Conservation (phyloP, 2,329 filamentous ascomycete genomes). For the Aspergillus persii region DNA sequence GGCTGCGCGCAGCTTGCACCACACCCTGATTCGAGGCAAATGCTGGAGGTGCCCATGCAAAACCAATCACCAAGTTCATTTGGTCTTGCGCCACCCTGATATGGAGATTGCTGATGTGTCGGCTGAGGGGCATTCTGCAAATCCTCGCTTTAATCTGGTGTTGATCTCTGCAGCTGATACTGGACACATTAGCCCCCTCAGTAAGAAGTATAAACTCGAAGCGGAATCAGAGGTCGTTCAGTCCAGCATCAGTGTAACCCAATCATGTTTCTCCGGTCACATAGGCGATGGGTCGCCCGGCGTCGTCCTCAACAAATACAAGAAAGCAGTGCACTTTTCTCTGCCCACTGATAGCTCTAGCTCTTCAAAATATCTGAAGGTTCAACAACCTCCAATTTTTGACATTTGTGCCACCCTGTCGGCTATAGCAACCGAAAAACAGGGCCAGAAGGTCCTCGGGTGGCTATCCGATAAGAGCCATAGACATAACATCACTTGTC, state of each 20-base stretch:
- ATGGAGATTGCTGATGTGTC: not conserved
- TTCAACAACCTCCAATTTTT: not conserved
- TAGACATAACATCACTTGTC: not conserved
- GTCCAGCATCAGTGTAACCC: not conserved
- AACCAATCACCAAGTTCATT: not conserved
- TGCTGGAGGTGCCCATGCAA: conserved; percentile 1
- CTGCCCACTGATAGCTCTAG: not conserved
- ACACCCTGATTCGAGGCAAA: not conserved
- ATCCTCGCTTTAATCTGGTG: not conserved
- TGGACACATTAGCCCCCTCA: not conserved
- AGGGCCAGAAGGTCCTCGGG: not conserved
- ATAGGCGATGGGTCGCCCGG: not conserved
- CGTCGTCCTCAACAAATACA: not conserved
- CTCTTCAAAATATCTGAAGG: no score
- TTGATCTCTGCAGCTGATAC: not conserved
- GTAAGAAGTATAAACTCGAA: not conserved
- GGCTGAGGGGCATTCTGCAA: not conserved
- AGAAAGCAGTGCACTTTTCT: not conserved
- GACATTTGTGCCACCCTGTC: not conserved
- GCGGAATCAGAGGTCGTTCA: not conserved
- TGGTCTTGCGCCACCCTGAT: not conserved
- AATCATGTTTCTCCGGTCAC: not conserved
- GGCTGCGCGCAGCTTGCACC: not conserved
- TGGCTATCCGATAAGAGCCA: not conserved
- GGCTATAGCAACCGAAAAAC: not conserved